Base-by-base conservation (phyloP, 1,284 basidiomycete species). In the Tranzscheliella williamsii region DNA sequence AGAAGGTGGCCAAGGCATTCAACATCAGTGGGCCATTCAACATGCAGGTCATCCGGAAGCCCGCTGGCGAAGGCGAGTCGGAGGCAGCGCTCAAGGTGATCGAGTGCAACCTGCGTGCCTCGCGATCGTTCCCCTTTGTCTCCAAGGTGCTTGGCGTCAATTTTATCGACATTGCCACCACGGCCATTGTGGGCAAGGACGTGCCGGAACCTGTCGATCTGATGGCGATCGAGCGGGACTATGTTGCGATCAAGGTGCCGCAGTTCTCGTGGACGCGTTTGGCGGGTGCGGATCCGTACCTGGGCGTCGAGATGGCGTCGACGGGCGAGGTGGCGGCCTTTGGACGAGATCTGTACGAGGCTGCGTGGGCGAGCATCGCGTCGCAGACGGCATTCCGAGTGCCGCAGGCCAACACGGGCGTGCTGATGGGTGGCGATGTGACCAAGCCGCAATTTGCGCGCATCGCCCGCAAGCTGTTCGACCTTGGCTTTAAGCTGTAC, bases 261-360 rank as follows among this genome's bases (percentile, higher is more conserved):
- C 94, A 95, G 75, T 99, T 99, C 83, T 94, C 91, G 8, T 99
- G 93, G 93, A 97, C 93, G 37, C 88, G 94, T 60, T 79, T 99
- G 34, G 82, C 81, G 15, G 91, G 91, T 57, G 93, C 94, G 15
- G 94, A 97, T 81, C 95, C 94, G 24, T 95, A 94, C 86, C 83
- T 96, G 47, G 92, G 91, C 56, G 92, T 95, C 57, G 89, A 97
- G 82, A 98, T 98, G 95, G 92, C 94, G 0, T 93, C 90, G 71
- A 98, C 95, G 5, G 95, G 94, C 45, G 94, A 98, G 79, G 91
- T 98, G 17, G 95, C 95, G n/a, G 87, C 89, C 63, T 98, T 98
- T 77, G 95, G 94, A 36, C 85, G 86, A 75, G 89, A 96, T 76
- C 82, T 97, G 31, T 87, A 93, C 74, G 95, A 98, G 79, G 95